Conservation (phyloP, 2,329 filamentous ascomycete genomes). For the Pyrenophora graminea region DNA sequence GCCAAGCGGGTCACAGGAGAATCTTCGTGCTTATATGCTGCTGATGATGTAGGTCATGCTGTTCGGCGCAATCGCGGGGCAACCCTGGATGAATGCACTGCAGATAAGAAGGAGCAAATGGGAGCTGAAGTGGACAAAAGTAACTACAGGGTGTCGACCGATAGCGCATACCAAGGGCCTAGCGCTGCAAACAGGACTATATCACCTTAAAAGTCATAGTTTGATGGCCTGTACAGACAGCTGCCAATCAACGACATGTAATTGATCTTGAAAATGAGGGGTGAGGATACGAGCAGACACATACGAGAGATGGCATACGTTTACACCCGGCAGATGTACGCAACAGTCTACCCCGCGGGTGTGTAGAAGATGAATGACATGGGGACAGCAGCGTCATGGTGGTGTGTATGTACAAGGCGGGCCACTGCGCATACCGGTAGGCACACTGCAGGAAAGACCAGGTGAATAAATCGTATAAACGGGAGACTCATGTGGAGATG, state of each 20-base stretch:
- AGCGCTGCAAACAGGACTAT: neutral
- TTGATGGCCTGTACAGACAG: neutral
- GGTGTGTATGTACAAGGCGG: no score
- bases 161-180: neutral
- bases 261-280: no score
- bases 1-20: conserved; percentile 9
- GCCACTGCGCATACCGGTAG: no score
- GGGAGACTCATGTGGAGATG: no score
- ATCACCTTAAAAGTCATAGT: neutral
- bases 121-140: neutral
- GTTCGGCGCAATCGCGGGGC: conserved; percentile 1
- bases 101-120: conserved; percentile 3
- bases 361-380: no score
- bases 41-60: neutral
- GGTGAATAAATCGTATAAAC: neutral
- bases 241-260: no score
- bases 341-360: no score
- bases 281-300: no score
- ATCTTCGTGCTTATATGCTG: conserved; percentile 10
- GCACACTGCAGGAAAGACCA: no score
- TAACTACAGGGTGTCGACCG: neutral
- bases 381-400: no score
- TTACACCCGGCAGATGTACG: no score
- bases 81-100: neutral
- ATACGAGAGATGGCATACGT: no score